Base-by-base conservation (phyloP, 2,329 filamentous ascomycete genomes). In the Venturiaceae sp. region DNA sequence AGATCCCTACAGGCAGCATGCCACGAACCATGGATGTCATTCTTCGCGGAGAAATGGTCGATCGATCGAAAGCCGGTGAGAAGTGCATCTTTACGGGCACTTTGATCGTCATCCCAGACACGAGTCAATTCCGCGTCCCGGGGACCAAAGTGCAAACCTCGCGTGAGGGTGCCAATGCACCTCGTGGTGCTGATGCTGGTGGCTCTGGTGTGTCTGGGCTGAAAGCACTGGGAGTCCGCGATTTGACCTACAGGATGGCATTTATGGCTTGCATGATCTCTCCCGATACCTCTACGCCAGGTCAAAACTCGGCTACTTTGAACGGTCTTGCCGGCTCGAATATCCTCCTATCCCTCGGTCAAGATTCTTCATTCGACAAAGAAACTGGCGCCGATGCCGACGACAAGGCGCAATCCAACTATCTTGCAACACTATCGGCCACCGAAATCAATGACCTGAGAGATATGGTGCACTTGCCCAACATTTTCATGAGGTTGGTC, bases 1-100 rank as follows among this genome's bases (percentile, higher is more conserved):
- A 99, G 71, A 99, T 99, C 37, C 94, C 94, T 0, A 99, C 94
- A 0, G 94, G 94, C 58, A 96, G 92, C 75, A 99, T 99, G 94
- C 94, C 94, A 26, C 83, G 94, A 60, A 99, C 94, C 2, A 94
- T 99, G 83, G 94, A 99, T 67, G 88, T 99, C 44, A 96, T 99
- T 64, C 75, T 99, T 34, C 86, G 94, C 61, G 94, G 94, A 67
- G 94, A 99, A 71, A 96, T 99, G 77, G 94, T 99, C 28, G 94
- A 99, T 67, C 85, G 94, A 55, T 92, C 92, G 56, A 97, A 97
- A 77, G 94, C 94, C 53, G 94, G 94, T 63, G 94, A 99, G 74
- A 96, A 95, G 74, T 99, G 94, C 72, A 90, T 99, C 67, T 99
- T 99, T 72, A 97, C 92, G 0, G 94, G 94, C 63, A 92, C 92